Base-by-base conservation (phyloP, 352 stramenopile species). In the Globisporangium polare region DNA sequence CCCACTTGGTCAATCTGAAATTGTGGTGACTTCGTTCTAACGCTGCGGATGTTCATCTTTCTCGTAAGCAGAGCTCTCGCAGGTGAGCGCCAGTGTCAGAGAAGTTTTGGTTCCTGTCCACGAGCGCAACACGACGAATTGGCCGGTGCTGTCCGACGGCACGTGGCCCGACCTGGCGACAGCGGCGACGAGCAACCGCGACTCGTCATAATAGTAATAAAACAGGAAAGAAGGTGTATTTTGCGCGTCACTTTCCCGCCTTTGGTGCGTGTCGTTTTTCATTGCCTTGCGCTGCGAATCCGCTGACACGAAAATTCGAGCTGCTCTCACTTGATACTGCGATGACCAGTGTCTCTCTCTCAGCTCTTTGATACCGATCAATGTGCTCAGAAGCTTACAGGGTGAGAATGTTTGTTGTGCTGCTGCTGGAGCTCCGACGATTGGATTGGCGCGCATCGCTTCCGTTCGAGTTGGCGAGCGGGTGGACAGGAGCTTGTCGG, bases 91-190 rank as follows among this genome's bases (percentile, higher is more conserved):
- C 18, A 71, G 69, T 53, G 88, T 75, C 24, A 79, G 86, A 29
- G 86, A 92, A 67, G 85, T 89, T 74, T 80, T 95, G 69, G 77
- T 95, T 60, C 86, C 86, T 22, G 62, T 53, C 10, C 80, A 91
- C 64, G 70, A 83, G 42, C 84, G 86, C 53, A 92, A 83, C 57
- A 58, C 74, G 29, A 75, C 75, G 31, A 95, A 94, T 65, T 95
- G 86, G 86, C 83, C 82, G 5, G 77, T 90, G 51, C 73, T 78
- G 66, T 41, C 87, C 13, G 80, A 91, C 60, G 82, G 83, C 24
- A 80, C 77, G 51, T 92, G 83, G 82, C 79, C 80, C 45, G 76
- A 89, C 46, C 42, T 63, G 26, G 69, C 74, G 39, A 53, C 50
- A 6, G 53, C 58, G 17, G 47, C 73, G 24, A 56, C 57, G 27